Evolutionary conservation across 352 stramenopile species (phyloP).

Genomic region (Globisporangium polare): DNA sequence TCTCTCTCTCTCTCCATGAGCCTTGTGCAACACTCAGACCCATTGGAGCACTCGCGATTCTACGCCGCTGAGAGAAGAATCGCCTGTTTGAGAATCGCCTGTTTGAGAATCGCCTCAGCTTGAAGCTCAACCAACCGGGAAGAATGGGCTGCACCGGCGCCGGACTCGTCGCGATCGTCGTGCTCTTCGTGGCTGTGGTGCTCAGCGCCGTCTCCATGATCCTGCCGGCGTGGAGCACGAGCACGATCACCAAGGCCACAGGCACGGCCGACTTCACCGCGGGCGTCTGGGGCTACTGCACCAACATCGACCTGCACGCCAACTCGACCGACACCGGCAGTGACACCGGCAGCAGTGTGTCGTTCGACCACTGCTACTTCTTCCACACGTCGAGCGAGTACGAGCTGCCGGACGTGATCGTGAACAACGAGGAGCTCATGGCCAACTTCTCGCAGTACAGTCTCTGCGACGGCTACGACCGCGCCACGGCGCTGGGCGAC

Average conservation of each 20-base stretch:
- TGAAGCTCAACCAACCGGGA: not conserved
- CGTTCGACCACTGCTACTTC: conserved; percentile 70
- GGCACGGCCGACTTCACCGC: conserved; percentile 50
- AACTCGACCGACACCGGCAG: conserved; percentile 2
- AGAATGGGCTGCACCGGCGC: conserved; percentile 51
- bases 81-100: not conserved
- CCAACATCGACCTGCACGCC: conserved; percentile 40
- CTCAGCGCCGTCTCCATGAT: conserved; percentile 60
- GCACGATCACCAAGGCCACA: conserved; percentile 25
- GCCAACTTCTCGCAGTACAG: conserved; percentile 52
- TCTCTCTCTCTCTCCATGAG: too few species aligned
- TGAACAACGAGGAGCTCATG: conserved; percentile 22
- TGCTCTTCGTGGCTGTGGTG: conserved; percentile 49
- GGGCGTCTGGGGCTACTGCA: conserved; percentile 64
- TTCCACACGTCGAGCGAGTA: conserved; percentile 64
- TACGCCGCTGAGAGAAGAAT: not conserved
- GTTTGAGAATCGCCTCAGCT: not conserved
- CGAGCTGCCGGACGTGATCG: conserved; percentile 27
- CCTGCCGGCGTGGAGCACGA: conserved; percentile 67
- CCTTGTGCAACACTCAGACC: not conserved
- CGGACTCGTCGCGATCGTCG: conserved; percentile 50
- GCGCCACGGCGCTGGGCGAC: conserved; percentile 24
- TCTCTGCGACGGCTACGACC: conserved; percentile 53
- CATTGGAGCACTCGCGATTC: not conserved
- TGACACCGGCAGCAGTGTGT: conserved; percentile 10